Evolutionary conservation across 1,139 yeast genomes (phyloP).

Genomic region (Starmera stellimalicola): DNA sequence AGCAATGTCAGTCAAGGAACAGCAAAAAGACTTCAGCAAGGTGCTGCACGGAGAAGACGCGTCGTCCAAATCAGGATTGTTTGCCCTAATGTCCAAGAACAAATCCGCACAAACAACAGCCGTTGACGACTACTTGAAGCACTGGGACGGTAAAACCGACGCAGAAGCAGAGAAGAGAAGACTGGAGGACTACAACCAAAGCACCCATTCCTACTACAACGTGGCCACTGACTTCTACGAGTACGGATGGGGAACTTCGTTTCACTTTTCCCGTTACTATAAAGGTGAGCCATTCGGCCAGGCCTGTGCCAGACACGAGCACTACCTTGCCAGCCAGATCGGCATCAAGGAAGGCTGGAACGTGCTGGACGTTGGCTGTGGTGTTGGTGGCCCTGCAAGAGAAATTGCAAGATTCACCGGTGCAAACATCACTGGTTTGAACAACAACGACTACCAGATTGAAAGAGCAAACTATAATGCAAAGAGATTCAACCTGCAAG

Average conservation of each 20-base stretch:
- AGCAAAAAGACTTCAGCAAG: constrained; percentile 55
- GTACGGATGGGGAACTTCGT: constrained; percentile 99
- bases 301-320: constrained; percentile 97
- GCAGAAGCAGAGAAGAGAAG: constrained; percentile 65
- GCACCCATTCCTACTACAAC: constrained; percentile 94
- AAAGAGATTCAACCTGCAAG: constrained; percentile 48
- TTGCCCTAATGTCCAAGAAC: constrained; percentile 72
- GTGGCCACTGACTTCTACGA: constrained; percentile 94
- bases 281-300: constrained; percentile 90
- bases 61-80: constrained; percentile 57
- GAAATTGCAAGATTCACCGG: constrained; percentile 90
- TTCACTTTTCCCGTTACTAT: constrained; percentile 93
- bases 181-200: constrained; percentile 74
- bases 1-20: constrained; percentile 24
- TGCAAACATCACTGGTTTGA: constrained; percentile 79
- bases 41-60: constrained; percentile 77
- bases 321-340: constrained; percentile 84
- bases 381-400: constrained; percentile 99
- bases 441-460: constrained; percentile 95
- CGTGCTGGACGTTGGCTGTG: constrained; percentile 97
- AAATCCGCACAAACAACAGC: constrained; percentile 76
- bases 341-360: constrained; percentile 69
- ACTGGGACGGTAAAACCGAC: constrained; percentile 89
- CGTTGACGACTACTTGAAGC: constrained; percentile 83
- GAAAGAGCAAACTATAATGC: constrained; percentile 87